Conservation (phyloP, 306 rosid genomes). For the Fragaria iinumae region DNA sequence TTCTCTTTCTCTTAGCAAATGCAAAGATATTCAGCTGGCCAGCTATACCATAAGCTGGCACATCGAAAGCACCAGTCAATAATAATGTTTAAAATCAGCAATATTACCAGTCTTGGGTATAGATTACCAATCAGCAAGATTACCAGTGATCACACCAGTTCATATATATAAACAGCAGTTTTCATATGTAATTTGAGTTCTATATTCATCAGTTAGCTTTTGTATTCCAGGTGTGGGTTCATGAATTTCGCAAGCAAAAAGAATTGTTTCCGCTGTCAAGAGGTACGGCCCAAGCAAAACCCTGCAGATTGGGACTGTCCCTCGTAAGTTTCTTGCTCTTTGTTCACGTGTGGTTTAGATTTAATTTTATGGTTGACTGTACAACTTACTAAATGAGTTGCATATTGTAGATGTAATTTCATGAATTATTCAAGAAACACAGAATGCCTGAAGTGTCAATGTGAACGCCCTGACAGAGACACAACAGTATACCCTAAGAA, state of each 20-base stretch:
- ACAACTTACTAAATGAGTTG: constrained; percentile 9
- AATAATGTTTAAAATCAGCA: neutral
- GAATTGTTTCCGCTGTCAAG: constrained; percentile 68
- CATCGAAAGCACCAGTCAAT: neutral
- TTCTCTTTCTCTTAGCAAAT: neutral
- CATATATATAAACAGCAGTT: neutral
- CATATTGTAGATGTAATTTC: constrained; percentile 61
- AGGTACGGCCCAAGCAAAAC: constrained; percentile 48
- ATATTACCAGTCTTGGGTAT: neutral
- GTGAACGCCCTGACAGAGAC: constrained; percentile 37
- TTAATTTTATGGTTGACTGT: neutral
- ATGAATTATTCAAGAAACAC: constrained; percentile 51
- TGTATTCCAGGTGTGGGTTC: constrained; percentile 66
- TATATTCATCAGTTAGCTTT: constrained; percentile 8
- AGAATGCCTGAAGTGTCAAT: constrained; percentile 59
- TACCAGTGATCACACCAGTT: too few species aligned
- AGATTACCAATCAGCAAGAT: too few species aligned
- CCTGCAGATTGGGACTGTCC: constrained; percentile 86
- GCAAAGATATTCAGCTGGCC: neutral
- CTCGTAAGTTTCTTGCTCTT: constrained; percentile 51
- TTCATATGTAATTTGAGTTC: neutral
- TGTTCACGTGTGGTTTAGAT: neutral
- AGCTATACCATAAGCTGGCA: neutral
- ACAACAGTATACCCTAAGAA: neutral
- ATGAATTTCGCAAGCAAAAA: constrained; percentile 73